Conservation (phyloP, 2,329 filamentous ascomycete genomes). For the Fusarium subglutinans region DNA sequence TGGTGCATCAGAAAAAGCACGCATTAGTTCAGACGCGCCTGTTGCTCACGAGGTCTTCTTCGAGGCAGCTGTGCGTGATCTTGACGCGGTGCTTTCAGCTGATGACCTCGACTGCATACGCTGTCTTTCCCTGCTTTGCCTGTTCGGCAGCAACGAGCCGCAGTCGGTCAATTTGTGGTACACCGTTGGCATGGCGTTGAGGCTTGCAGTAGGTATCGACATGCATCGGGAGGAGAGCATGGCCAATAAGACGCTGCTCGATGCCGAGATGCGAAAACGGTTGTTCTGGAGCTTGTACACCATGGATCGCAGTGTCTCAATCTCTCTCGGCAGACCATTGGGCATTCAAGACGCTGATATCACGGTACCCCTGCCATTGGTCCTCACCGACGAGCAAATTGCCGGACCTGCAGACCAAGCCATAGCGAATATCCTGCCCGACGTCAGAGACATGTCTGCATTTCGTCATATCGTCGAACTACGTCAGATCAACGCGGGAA, state of each 20-base stretch:
- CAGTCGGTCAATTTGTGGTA: slow-evolving; percentile 38
- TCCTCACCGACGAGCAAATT: slow-evolving; percentile 31
- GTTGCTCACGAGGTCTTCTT: slow-evolving; percentile 36
- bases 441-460: slow-evolving; percentile 35
- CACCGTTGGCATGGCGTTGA: slow-evolving; percentile 33
- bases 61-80: slow-evolving; percentile 24
- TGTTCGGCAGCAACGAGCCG: slow-evolving; percentile 38
- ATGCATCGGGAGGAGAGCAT: slow-evolving; percentile 34
- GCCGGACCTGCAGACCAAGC: slow-evolving; percentile 15
- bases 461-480: slow-evolving; percentile 35
- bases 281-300: slow-evolving; percentile 38
- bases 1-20: slow-evolving; percentile 31
- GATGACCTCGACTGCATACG: slow-evolving; percentile 35
- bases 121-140: slow-evolving; percentile 32
- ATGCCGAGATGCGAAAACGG: slow-evolving; percentile 36
- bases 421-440: slow-evolving; percentile 23
- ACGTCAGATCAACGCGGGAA: slow-evolving; percentile 29
- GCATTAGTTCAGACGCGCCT: slow-evolving; percentile 5
- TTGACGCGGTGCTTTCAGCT: slow-evolving; percentile 23
- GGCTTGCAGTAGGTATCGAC: slow-evolving; percentile 36
- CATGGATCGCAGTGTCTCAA: slow-evolving; percentile 37
- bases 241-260: slow-evolving; percentile 11
- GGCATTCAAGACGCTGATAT: slow-evolving; percentile 38
- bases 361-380: slow-evolving; percentile 24
- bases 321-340: slow-evolving; percentile 28